Base-by-base conservation (phyloP, 2,329 filamentous ascomycete genomes). In the Zasmidium angulare region DNA sequence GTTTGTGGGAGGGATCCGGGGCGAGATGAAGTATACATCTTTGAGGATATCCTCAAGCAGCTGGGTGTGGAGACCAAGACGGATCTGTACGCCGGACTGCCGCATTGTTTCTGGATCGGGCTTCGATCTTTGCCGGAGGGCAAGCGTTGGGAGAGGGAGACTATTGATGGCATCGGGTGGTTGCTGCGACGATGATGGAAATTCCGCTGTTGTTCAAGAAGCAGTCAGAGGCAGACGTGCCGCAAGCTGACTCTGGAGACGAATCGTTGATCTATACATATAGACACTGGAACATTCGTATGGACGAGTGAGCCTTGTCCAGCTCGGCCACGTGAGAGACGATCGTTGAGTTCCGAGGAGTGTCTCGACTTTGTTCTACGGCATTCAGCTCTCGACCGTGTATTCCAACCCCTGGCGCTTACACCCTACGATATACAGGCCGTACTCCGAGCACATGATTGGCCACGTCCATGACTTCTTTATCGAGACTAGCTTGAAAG, bases 11-110 rank as follows among this genome's bases (percentile, higher is more conserved):
- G 79, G 53, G 82, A 84, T 66, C 77, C 77, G 0, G 63, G 80
- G 7, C 71, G 82, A 2, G 82, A 85, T 60, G 82, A 84, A 55
- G 78, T 71, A 0, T 62, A 84, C 46, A 77, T 84, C 0, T 84
- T 83, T 59, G 81, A 82, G 63, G 69, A 75, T 40, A 66, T 79
- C 0, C 63, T 84, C 56, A 71, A 76, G 21, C 78, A 79, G 52
- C 73, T 78, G 1, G 75, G 70, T 1, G 71, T 81, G 6, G 65
- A 73, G 63, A 81, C 79, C 0, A 73, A 72, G 48, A 36, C 81
- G 9, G 75, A 81, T 63, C 62, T 78, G 14, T 79, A 76, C 65
- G 59, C 68, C 0, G 78, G 77, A 76, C 64, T 78, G 56, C 76
- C 76, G 14, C 78, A 80, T 69, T 74, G 75, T 68, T 65, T 82